A percentile compares a stretch with the other conserved stretches of the same genome.
phyloP scores from a whole-genome alignment of 2,329 filamentous ascomycete species.

The Colletotrichum eleusines region DNA sequence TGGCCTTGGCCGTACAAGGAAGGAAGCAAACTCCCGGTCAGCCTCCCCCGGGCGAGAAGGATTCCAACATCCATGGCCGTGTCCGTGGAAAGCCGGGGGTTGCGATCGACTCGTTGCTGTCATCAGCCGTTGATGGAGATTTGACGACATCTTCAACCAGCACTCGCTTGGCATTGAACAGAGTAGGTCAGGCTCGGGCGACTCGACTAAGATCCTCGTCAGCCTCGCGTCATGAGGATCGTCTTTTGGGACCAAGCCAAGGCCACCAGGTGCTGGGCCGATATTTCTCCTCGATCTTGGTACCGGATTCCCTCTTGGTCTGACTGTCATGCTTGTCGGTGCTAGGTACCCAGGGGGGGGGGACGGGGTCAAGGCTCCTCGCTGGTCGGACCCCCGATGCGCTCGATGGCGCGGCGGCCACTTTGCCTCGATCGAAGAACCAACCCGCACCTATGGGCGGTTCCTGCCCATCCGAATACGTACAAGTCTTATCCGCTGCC shows the following conservation, averaged over 20 bases:
- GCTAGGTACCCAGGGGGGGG: not conserved
- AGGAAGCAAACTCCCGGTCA: not conserved
- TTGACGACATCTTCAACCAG: not conserved
- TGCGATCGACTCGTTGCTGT: not conserved
- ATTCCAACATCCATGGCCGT: not conserved
- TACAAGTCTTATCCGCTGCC: conserved; percentile 1
- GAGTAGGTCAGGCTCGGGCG: not conserved
- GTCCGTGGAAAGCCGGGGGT: conserved; percentile 1
- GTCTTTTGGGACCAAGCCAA: not conserved
- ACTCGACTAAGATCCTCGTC: not conserved
- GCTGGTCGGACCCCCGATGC: not conserved
- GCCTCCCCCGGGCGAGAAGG: conserved; percentile 1
- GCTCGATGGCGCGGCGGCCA: not conserved
- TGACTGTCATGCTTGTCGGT: conserved; percentile 6
- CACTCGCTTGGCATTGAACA: not conserved
- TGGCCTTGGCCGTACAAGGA: not conserved
- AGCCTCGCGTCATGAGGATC: not conserved
- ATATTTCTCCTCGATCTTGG: conserved; percentile 4
- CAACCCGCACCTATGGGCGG: too few species aligned
- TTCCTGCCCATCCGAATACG: not conserved
- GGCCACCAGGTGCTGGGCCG: not conserved
- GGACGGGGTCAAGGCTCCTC: not conserved
- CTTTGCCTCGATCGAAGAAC: not conserved
- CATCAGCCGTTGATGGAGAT: not conserved
- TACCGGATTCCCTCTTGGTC: conserved; percentile 1